Conservation (phyloP, 768 basidiomycete species). For the Lactarius hatsudake region DNA sequence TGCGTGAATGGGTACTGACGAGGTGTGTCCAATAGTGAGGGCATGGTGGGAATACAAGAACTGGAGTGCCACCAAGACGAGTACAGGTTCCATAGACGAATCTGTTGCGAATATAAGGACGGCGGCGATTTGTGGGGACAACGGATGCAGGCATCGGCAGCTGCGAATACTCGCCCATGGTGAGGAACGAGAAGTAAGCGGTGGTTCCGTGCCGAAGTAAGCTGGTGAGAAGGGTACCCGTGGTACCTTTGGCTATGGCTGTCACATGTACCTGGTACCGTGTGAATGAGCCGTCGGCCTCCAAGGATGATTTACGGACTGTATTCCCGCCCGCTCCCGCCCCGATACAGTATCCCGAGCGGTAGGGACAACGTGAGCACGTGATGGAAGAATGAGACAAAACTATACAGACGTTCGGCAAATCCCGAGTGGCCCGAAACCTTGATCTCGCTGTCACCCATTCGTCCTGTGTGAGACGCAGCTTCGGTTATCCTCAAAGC, state of each 20-base stretch:
- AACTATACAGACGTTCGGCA: conserved; percentile 16
- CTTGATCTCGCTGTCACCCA: conserved; percentile 2
- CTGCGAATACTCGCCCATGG: background rate
- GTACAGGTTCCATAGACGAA: background rate
- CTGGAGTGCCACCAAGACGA: conserved; percentile 7
- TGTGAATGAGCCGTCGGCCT: no score
- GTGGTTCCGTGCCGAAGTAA: background rate
- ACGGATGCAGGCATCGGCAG: background rate
- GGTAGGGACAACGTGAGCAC: background rate
- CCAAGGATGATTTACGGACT: no score
- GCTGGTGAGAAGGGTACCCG: background rate
- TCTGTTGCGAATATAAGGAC: background rate
- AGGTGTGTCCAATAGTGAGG: background rate
- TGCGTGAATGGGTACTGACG: conserved; percentile 13
- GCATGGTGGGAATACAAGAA: background rate
- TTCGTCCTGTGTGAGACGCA: no score
- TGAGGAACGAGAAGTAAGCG: background rate
- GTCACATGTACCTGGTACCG: no score
- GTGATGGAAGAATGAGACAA: background rate
- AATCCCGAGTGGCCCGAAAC: conserved; percentile 20
- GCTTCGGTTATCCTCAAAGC: background rate
- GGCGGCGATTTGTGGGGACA: background rate
- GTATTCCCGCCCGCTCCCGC: background rate
- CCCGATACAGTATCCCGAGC: background rate
- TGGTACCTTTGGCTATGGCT: no score